phyloP scores from a whole-genome alignment of 2,329 filamentous ascomycete species.

The Fusarium sp. region DNA sequence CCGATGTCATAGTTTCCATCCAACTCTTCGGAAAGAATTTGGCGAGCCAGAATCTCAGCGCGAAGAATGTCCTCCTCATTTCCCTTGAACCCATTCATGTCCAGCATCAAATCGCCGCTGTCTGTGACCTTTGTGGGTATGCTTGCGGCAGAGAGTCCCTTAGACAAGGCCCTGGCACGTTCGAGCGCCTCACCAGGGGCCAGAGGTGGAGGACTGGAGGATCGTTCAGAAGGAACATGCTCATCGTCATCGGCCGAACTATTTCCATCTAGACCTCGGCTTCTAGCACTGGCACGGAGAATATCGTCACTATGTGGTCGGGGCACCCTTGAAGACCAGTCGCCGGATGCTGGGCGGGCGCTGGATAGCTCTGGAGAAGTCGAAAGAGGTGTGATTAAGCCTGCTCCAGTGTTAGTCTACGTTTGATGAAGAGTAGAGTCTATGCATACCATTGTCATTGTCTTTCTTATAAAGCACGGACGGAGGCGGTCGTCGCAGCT shows the following conservation, averaged over 20 bases:
- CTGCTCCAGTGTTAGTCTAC: constrained; percentile 40
- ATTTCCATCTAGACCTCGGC: constrained; percentile 51
- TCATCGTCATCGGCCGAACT: constrained; percentile 55
- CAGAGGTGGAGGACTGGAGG: constrained; percentile 81
- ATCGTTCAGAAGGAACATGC: constrained; percentile 63
- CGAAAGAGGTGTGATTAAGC: constrained; percentile 64
- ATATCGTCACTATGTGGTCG: constrained; percentile 67
- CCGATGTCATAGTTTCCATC: constrained; percentile 97
- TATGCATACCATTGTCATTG: constrained; percentile 48
- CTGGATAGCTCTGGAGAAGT: constrained; percentile 64
- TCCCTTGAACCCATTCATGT: constrained; percentile 97
- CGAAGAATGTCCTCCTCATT: constrained; percentile 92
- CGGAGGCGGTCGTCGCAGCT: constrained; percentile 58
- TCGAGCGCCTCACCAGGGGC: constrained; percentile 81
- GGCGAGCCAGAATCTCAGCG: constrained; percentile 92
- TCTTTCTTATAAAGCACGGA: constrained; percentile 53
- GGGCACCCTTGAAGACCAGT: constrained; percentile 60
- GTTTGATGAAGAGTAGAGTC: not conserved
- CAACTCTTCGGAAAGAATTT: constrained; percentile 91
- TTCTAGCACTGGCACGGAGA: constrained; percentile 61
- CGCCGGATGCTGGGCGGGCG: constrained; percentile 61
- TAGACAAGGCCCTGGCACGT: constrained; percentile 85
- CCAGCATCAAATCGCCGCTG: constrained; percentile 93
- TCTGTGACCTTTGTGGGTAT: constrained; percentile 95
- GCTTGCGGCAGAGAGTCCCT: constrained; percentile 88